Percentiles rank a stretch among this genome's conserved stretches.
Evolutionary conservation across 1,284 basidiomycete species (phyloP).

Genomic region (Cutaneotrichosporon curvatum): DNA sequence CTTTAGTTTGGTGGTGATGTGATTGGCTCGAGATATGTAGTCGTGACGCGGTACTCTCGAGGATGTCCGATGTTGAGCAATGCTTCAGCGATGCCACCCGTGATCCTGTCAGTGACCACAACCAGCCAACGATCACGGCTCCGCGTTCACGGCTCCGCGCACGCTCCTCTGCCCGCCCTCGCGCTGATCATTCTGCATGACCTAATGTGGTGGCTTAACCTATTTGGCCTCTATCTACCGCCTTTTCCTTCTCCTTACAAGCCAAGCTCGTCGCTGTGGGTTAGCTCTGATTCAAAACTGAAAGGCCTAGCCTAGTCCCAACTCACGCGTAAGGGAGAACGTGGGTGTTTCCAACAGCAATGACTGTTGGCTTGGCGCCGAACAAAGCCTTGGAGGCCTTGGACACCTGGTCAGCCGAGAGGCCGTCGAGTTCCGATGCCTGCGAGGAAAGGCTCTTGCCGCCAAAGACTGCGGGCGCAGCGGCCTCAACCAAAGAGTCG

Average conservation of each 20-base stretch:
- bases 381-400: constrained; percentile 49
- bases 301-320: no score
- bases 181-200: constrained; percentile 9
- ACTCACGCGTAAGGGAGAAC: constrained; percentile 63
- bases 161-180: no score
- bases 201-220: constrained; percentile 16
- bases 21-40: no score
- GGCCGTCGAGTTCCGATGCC: constrained; percentile 51
- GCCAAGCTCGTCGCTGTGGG: constrained; percentile 64
- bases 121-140: no score
- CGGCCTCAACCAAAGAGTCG: constrained; percentile 58
- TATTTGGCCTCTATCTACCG: constrained; percentile 22
- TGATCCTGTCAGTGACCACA: no score
- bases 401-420: constrained; percentile 56
- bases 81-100: no score
- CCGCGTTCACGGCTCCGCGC: no score
- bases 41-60: no score
- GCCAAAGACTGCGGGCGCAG: constrained; percentile 53
- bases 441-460: constrained; percentile 54
- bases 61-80: no score
- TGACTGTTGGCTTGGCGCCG: constrained; percentile 69
- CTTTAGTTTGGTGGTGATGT: no score
- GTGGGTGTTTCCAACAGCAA: constrained; percentile 70
- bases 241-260: constrained; percentile 50
- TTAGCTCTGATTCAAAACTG: background rate